Evolutionary conservation across 495 filamentous ascomycete genomes (phyloP), one percentile per base, ranked within the genome.

Genomic region (Aspergillus carlsbadensis): DNA sequence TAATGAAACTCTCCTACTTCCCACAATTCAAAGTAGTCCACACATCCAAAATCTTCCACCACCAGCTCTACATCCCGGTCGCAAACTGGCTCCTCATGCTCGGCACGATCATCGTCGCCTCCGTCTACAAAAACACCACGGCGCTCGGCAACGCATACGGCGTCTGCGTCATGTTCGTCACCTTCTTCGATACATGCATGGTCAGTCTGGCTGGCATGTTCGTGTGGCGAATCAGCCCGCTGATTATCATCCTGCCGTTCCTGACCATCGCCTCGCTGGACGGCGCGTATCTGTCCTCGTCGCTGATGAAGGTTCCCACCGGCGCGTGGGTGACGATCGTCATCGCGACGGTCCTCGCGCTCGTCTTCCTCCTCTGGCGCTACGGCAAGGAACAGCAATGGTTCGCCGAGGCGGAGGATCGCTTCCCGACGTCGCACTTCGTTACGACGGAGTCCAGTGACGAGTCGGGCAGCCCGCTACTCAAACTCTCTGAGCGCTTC

Each of bases 341-440:
- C 0, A 76, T 90, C n/a, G 77, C 84, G 0, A 68, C 71, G 6
- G 63, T 87, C 1, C 72, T 90, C 0, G 74, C 83, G 0, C 71
- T 67, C 29, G 58, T 90, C 22, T 85, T 90, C 57, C 67, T 89
- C 24, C 73, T 90, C 11, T 91, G 87, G 87, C 81, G 87, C 17
- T 89, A 81, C 52, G 87, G 87, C 14, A 90, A 91, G 65, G 84
- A 88, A 54, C 78, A 80, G 47, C 87, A 91, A 65, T 91, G 87
- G 87, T 71, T 63, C 13, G 80, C 87, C 10, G 87, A 91, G 67
- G 77, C 73, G 0, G 72, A 76, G 41, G 85, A 88, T 42, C 60
- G 61, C 2, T 61, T 64, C 55, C 76, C 79, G 0, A 76, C 88
- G 54, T 72, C 62, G 15, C 58, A 65, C 40, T 57, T 65, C 31